Evolutionary conservation across 202 grass and related monocot genomes (phyloP).

Genomic region (Musa balbisiana): DNA sequence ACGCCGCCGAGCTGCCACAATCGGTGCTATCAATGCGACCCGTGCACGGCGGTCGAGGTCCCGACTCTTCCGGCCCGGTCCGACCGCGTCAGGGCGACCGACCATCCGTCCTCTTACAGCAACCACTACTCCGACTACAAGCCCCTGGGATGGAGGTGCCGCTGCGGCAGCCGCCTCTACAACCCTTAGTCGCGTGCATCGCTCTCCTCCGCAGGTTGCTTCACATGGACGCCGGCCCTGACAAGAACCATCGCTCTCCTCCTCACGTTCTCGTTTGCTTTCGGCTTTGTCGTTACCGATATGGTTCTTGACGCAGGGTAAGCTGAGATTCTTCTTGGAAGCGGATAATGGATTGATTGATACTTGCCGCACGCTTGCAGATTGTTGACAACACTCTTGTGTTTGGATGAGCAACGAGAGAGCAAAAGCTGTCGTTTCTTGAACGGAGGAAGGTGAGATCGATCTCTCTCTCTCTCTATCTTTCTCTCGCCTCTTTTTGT

Average conservation of each 20-base stretch:
- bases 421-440: too few species aligned
- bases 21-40: slow-evolving; percentile 72
- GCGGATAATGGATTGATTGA: too few species aligned
- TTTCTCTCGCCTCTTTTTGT: too few species aligned
- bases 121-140: slow-evolving; percentile 85
- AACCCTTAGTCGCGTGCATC: slow-evolving; percentile 35
- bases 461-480: too few species aligned
- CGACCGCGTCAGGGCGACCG: not conserved
- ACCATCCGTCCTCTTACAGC: not conserved
- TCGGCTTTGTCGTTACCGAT: too few species aligned
- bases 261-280: not conserved
- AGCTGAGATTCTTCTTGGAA: too few species aligned
- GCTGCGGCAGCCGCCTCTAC: slow-evolving; percentile 60
- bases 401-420: too few species aligned
- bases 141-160: slow-evolving; percentile 92
- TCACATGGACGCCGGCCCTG: not conserved
- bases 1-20: slow-evolving; percentile 88
- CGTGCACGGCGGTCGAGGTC: slow-evolving; percentile 73
- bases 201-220: not conserved
- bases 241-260: not conserved
- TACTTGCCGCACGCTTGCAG: too few species aligned
- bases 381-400: too few species aligned
- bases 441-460: too few species aligned
- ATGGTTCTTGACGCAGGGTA: too few species aligned
- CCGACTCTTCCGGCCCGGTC: slow-evolving; percentile 28